Conservation (phyloP, 169 alveolate species). For the Plasmodium knowlesi region DNA sequence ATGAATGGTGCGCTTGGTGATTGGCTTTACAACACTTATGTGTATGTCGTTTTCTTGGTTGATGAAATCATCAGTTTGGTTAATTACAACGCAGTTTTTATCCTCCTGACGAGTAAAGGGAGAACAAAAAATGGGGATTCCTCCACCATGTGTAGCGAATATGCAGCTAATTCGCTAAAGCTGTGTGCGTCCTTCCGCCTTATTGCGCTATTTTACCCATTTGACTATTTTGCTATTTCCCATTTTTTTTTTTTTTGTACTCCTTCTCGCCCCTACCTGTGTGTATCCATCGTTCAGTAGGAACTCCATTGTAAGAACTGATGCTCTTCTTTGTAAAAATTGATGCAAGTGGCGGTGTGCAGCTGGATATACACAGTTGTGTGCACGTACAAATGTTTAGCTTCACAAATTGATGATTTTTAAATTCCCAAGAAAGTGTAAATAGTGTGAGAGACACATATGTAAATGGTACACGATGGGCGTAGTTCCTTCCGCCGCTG, state of each 20-base stretch:
- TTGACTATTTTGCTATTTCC: background rate
- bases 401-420: background rate
- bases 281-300: slow-evolving; percentile 5
- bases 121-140: background rate
- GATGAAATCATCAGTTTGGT: slow-evolving; percentile 42
- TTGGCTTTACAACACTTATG: slow-evolving; percentile 63
- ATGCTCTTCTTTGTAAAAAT: background rate
- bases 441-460: background rate
- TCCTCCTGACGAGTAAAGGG: background rate
- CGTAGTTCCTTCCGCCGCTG: background rate
- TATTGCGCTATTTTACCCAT: background rate
- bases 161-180: background rate
- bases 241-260: background rate
- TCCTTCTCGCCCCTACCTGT: background rate
- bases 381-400: background rate
- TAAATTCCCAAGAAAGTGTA: background rate
- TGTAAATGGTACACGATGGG: background rate
- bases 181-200: background rate
- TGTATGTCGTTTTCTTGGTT: slow-evolving; percentile 64
- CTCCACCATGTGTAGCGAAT: background rate
- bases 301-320: background rate
- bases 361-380: background rate
- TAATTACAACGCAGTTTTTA: background rate
- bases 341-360: background rate
- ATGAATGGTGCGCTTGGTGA: slow-evolving; percentile 37